Evolutionary conservation across 1,139 yeast species (phyloP), one percentile per base, ranked within the genome.

Genomic region (Hyphopichia wangnamkhiaoensis): DNA sequence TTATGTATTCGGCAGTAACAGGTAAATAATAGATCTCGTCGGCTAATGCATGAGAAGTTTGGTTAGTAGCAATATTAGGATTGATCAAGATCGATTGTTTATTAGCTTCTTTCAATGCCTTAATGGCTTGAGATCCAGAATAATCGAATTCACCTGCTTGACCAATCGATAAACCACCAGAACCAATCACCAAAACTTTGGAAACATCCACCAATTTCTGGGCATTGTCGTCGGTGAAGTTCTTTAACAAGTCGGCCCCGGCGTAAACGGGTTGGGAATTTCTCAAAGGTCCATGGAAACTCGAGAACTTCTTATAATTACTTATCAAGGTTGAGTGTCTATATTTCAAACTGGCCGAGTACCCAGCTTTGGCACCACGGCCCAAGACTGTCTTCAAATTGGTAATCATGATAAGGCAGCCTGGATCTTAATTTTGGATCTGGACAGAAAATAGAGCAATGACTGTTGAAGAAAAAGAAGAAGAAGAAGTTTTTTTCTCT

Each of bases 101-200:
- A 50, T 96, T 96, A 70, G 90, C 98, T 74, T 93, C 98, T 65
- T 89, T 91, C 71, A 93, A 79, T 40, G 98, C 98, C 66, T 86
- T 85, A 60, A 86, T 84, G 48, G 94, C 93, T 68, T 88, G 96
- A 45, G 97, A 89, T 59, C 98, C 98, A 41, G 97, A 90, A 71
- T 93, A 93, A 68, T 93, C 99, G 62, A 93, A 93, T 71, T 93
- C 99, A 68, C 99, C 99, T 49, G 99, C 99, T 76, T 93, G 99
- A 58, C 99, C 99, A 66, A 93, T 93, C 43, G 96, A 86, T 56
- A 93, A 78, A 65, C 99, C 99, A 74, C 99, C 99, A 36, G 98
- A 91, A 17, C 98, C 98, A 58, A 93, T 86, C 42, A 93, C 90
- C 47, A 93, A 78, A 16, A 93, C 98, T 54, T 89, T 88, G 45